A percentile compares a stretch with the other conserved stretches of the same genome.
Evolutionary conservation across 495 filamentous ascomycete species (phyloP).

Genomic region (Podospora tetraspora): DNA sequence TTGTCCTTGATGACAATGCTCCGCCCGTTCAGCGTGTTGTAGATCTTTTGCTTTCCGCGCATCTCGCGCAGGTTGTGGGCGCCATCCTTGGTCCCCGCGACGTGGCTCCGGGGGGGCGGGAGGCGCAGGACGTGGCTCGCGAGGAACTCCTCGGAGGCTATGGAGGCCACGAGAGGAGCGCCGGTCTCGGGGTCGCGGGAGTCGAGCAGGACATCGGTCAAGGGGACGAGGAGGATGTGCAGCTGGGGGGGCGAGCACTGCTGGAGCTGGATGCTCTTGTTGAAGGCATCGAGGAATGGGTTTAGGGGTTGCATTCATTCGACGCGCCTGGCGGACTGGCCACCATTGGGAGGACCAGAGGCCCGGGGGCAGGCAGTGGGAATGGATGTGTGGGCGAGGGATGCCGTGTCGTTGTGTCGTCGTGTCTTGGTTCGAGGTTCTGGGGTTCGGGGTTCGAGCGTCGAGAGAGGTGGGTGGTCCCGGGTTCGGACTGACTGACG

Average conservation of each 20-base stretch:
- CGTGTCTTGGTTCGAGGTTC: not conserved
- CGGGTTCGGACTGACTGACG: not conserved
- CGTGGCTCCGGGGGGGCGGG: slow-evolving; percentile 50
- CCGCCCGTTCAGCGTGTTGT: slow-evolving; percentile 84
- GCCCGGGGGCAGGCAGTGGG: slow-evolving; percentile 13
- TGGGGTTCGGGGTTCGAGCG: not conserved
- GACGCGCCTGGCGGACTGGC: slow-evolving; percentile 21
- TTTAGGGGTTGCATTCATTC: slow-evolving; percentile 97
- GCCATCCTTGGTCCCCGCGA: slow-evolving; percentile 61
- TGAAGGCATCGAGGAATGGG: slow-evolving; percentile 96
- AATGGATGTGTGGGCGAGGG: not conserved
- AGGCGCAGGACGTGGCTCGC: slow-evolving; percentile 94
- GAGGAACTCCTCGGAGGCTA: slow-evolving; percentile 86
- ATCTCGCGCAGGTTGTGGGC: slow-evolving; percentile 74
- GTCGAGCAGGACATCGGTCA: slow-evolving; percentile 81
- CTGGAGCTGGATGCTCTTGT: slow-evolving; percentile 84
- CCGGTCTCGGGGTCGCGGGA: slow-evolving; percentile 86
- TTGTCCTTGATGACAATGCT: slow-evolving; percentile 93
- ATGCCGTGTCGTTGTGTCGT: not conserved
- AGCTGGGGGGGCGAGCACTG: slow-evolving; percentile 91
- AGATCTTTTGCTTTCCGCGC: slow-evolving; percentile 88
- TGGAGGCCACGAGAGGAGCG: slow-evolving; percentile 69
- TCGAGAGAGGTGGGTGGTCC: not conserved
- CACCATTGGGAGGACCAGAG: slow-evolving; percentile 24
- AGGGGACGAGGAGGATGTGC: slow-evolving; percentile 91